Percentiles rank a stretch among this genome's conserved stretches.
Conservation (phyloP, 2,329 filamentous ascomycete species). For the Lecanicillium sp. region DNA sequence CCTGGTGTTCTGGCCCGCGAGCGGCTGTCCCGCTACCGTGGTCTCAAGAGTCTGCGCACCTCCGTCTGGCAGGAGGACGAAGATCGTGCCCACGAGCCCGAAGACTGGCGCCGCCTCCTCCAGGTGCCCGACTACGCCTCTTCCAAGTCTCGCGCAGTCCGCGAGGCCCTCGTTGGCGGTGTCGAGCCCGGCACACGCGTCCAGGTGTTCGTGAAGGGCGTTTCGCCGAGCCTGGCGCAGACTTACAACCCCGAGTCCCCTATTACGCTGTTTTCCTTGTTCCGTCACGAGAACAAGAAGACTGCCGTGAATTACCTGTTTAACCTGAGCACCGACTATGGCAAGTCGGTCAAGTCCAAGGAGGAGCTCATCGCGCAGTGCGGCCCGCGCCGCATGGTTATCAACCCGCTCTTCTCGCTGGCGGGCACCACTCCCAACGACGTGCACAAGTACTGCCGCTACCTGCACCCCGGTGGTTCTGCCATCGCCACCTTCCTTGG, state of each 20-base stretch:
- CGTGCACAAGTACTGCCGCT: constrained; percentile 94
- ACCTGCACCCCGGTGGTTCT: constrained; percentile 82
- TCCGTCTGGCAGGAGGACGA: constrained; percentile 87
- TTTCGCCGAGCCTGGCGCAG: constrained; percentile 37
- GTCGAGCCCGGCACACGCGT: constrained; percentile 80
- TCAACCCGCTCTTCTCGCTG: constrained; percentile 87
- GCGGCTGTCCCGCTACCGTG: constrained; percentile 77
- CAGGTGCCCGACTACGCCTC: constrained; percentile 87
- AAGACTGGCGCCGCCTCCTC: constrained; percentile 81
- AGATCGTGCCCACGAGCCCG: constrained; percentile 79
- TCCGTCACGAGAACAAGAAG: constrained; percentile 92
- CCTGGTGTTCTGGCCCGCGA: constrained; percentile 83
- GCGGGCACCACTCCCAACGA: constrained; percentile 90
- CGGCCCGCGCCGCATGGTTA: constrained; percentile 76
- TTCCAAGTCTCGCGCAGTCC: constrained; percentile 66
- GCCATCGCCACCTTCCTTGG: constrained; percentile 86
- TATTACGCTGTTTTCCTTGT: constrained; percentile 73
- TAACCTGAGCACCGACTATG: constrained; percentile 71
- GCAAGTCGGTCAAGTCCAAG: constrained; percentile 79
- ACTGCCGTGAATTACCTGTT: constrained; percentile 86
- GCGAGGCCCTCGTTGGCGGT: constrained; percentile 84
- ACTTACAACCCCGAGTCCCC: constrained; percentile 49
- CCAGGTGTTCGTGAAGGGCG: constrained; percentile 62
- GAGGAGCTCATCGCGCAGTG: constrained; percentile 88
- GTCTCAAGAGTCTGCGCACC: constrained; percentile 82